Conservation (phyloP, 2,329 filamentous ascomycete genomes). For the Sarocladium oryzae region DNA sequence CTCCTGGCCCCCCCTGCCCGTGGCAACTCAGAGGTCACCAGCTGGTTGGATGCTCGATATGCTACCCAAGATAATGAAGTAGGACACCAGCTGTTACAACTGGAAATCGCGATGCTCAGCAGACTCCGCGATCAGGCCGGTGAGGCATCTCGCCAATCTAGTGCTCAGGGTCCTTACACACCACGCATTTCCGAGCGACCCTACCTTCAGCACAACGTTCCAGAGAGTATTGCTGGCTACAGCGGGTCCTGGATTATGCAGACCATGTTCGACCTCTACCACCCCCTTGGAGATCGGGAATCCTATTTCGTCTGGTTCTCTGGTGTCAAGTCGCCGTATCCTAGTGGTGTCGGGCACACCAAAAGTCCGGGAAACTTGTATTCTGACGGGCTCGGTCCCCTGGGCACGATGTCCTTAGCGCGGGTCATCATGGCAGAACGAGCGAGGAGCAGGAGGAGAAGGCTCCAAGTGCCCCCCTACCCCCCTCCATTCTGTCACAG, state of each 20-base stretch:
- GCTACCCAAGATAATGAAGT: no score
- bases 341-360: not conserved
- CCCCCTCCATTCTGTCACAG: not conserved
- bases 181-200: no score
- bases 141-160: no score
- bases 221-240: not conserved
- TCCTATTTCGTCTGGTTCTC: slow-evolving; percentile 2
- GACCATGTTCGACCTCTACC: slow-evolving; percentile 1
- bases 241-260: not conserved
- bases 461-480: not conserved
- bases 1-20: not conserved
- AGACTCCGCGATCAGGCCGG: no score
- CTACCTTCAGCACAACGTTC: not conserved
- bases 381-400: no score
- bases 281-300: not conserved
- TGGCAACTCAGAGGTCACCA: not conserved
- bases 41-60: not conserved
- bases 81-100: no score
- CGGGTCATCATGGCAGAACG: not conserved
- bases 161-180: no score
- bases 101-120: no score
- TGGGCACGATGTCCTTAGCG: no score
- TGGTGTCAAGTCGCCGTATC: not conserved
- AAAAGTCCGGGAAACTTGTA: no score
- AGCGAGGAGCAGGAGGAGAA: not conserved